Evolutionary conservation across 345 rosid species (phyloP).

Genomic region (Triadica sebifera): DNA sequence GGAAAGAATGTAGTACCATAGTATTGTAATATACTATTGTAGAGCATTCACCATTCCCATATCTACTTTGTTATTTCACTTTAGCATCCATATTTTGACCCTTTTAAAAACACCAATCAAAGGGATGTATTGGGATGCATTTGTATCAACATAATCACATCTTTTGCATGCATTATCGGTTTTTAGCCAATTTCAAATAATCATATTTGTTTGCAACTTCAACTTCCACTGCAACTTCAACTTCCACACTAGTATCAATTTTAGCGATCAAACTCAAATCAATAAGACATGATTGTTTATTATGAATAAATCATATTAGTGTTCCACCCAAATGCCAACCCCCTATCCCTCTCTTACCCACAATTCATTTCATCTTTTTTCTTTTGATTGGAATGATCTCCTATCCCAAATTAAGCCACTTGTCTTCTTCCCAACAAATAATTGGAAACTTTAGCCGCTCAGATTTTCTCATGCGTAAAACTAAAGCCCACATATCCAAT

Average conservation of each 20-base stretch:
- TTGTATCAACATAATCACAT: neutral
- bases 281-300: no score
- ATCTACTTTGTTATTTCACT: conserved; percentile 33
- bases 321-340: no score
- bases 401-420: no score
- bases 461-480: no score
- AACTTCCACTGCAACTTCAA: no score
- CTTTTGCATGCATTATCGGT: neutral
- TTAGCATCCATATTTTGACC: conserved; percentile 39
- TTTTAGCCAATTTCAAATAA: neutral
- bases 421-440: no score
- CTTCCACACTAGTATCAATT: neutral
- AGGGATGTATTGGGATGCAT: conserved; percentile 33
- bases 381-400: no score
- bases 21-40: conserved; percentile 8
- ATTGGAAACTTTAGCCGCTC: no score
- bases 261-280: neutral
- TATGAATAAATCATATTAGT: no score
- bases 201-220: neutral
- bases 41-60: conserved; percentile 31
- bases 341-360: no score
- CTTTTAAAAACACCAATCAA: conserved; percentile 24
- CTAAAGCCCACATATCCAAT: no score
- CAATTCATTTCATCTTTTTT: no score
- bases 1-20: neutral